These are phyloP conservation scores for Corymbia citriodora DNA, from an alignment of 441 rosid species.

Conservation along the genomic window DNA sequence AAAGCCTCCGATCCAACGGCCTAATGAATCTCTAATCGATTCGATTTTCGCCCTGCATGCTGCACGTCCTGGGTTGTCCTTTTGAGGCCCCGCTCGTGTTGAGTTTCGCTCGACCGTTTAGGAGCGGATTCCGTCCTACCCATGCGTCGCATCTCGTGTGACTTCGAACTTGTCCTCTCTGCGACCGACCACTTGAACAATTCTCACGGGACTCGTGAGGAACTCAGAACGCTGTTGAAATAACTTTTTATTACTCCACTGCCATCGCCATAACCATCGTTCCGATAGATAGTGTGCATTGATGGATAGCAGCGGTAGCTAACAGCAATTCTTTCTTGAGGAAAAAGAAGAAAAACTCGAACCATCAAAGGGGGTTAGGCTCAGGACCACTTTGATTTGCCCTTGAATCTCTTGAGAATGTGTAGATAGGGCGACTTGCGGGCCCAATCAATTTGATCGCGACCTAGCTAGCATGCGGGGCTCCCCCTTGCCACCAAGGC, in stretches of 20 bases:
- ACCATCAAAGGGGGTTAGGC: neutral
- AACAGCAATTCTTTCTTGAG: no score
- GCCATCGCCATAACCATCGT: neutral
- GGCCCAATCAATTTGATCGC: neutral
- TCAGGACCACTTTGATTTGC: neutral
- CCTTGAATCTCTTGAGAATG: neutral
- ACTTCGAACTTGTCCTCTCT: neutral
- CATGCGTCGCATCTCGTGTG: neutral
- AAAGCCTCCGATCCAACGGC: neutral
- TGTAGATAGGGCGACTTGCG: neutral
- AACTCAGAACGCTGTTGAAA: neutral
- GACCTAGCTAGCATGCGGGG: neutral
- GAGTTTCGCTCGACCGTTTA: neutral
- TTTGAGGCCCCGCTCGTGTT: neutral
- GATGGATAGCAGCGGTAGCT: no score
- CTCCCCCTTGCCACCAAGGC: no score
- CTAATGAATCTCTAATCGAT: neutral
- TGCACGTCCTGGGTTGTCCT: neutral
- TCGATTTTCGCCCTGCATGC: neutral
- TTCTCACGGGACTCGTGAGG: neutral
- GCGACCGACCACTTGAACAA: fast-evolving
- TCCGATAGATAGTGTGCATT: neutral
- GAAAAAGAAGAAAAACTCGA: neutral
- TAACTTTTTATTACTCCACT: neutral
- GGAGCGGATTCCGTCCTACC: neutral